Base-by-base conservation (phyloP, 441 rosid species). In the Gossypium aridum region DNA sequence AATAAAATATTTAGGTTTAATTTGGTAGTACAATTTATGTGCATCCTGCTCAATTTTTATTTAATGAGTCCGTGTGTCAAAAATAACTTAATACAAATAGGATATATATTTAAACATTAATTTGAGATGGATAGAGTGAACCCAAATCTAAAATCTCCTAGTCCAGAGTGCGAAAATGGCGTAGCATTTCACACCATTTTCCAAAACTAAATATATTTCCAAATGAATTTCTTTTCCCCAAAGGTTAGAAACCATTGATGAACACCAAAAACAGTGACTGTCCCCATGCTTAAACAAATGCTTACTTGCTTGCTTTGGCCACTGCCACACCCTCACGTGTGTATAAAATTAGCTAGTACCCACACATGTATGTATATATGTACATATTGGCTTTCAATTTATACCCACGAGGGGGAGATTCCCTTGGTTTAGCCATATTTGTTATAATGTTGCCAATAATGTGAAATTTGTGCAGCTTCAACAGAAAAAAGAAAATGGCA, bases 391-490 rank as follows among this genome's bases (percentile, higher is more conserved):
- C 10, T 67, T 67, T 13, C 12, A 64, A 67, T 65, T 76, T 68
- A 54, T 43, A 39, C n/a, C 83, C 83, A 77, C 81, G 80, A 82
- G 76, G 66, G 61, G 63, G 37, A 80, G 85, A 80, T 77, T 82
- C 85, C 77, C 70, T 77, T 77, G 81, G 83, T 82, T 82, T 80
- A 73, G 74, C 83, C 70, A 54, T 77, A 19, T 77, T 77, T 82
- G 79, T 64, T 43, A 70, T 14, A 6, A 8, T 28, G 8, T 57
- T 71, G 17, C 49, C 31, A 56, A 20, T 20, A 22, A 37, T 71
- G 7, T 10, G 64, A 71, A 71, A 56, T 26, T 71, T 34, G 51
- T 57, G 51, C 64, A 71, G 60, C 34, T 20, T 14, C 37, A 45
- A 67, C 17, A 47, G 56, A 25, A 5, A 66, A 20, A 13, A 3